Base-by-base conservation (phyloP, 176 grass and related monocot genomes). In the Oryza officinalis region DNA sequence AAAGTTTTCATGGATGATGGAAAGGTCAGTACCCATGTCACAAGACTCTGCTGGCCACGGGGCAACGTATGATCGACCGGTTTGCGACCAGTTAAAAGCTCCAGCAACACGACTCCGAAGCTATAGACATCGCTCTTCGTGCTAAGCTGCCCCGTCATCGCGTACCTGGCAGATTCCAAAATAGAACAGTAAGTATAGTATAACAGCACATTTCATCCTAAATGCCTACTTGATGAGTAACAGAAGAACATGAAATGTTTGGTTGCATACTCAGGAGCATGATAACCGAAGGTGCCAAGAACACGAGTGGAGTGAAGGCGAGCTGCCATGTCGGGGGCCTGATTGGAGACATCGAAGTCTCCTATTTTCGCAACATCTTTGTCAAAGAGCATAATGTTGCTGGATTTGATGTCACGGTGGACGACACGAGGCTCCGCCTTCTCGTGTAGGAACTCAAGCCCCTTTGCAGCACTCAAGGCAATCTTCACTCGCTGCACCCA, bases 211-310 rank as follows among this genome's bases (percentile, higher is more conserved):
- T 27, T 32, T 17, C 22, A 63, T 40, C 37, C 35, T 45, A 10
- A 14, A 63, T 14, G 13, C 23, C 27, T 70, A 70, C 10, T 12
- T 75, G 18, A 77, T 61, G 22, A 61, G 1, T 65, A 6, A 50
- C 43, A 28, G 15, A 52, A 82, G 69, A 17, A 72, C 52, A 63
- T 37, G 31, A 6, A 37, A 70, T 22, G 66, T 71, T 44, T 44
- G 43, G 14, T 5, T 60, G 61, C 91, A 69, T 97, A 97, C 94
- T 97, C 94, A 1, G 94, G 92, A 61, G 92, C 92, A 81, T 97
- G 92, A 41, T 94, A 97, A 31, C 94, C 94, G n/a, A 97, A 97
- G 10, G 92, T 97, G 71, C 94, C 92, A 65, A 97, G 89, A 83
- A 94, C 92, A 63, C 92, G 87, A 40, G 94, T 97, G 13, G 94